Conservation (phyloP, 768 basidiomycete species). For the Boletus barrowsii region DNA sequence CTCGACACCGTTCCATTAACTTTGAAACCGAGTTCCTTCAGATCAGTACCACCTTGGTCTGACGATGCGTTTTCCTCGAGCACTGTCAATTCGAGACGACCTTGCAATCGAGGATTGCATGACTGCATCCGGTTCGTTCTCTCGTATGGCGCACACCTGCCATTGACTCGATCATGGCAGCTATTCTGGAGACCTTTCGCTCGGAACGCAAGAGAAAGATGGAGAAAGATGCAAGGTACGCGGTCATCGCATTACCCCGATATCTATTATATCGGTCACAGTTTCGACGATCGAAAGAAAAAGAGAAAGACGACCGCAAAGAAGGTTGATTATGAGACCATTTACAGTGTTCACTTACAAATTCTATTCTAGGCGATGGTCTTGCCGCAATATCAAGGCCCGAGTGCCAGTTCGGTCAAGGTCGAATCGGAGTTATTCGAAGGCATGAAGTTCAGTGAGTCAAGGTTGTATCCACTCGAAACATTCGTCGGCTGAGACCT, state of each 20-base stretch:
- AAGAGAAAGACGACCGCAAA: conserved; percentile 25
- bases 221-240: conserved; percentile 56
- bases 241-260: not conserved
- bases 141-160: not conserved
- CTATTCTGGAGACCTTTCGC: conserved; percentile 56
- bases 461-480: not conserved
- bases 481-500: not conserved
- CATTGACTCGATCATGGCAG: conserved; percentile 32
- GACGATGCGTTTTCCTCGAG: conserved; percentile 95
- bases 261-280: conserved; percentile 3
- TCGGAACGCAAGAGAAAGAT: conserved; percentile 73
- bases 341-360: not conserved
- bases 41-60: conserved; percentile 83
- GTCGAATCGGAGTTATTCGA: conserved; percentile 67
- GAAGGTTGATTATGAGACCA: conserved; percentile 17
- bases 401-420: conserved; percentile 56
- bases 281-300: conserved; percentile 34
- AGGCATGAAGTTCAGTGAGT: conserved; percentile 77
- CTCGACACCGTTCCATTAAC: not conserved
- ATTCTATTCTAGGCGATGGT: conserved; percentile 43
- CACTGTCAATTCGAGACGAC: conserved; percentile 76
- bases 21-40: conserved; percentile 22
- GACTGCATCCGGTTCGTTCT: conserved; percentile 56
- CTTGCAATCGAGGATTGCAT: conserved; percentile 69
- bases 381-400: conserved; percentile 65